Evolutionary conservation across 441 rosid species (phyloP), one percentile per base, ranked within the genome.

Genomic region (Adansonia rubrostipa): DNA sequence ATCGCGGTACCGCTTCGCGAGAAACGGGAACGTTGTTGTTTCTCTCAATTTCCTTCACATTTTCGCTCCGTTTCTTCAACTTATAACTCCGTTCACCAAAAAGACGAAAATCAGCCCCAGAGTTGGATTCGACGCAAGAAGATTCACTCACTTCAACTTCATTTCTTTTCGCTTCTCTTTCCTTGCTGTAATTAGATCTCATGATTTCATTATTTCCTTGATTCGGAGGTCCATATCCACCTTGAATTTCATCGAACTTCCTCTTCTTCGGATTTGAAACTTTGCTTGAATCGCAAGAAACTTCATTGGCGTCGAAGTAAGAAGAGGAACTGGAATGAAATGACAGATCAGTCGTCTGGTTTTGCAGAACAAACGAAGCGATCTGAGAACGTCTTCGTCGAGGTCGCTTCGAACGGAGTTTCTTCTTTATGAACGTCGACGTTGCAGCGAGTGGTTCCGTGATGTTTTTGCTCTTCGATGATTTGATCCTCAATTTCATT

Each of bases 121-220:
- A 86, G 81, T 81, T 84, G 15, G 91, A 86, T 51, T 78, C 85
- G 45, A 87, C 92, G 65, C 87, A 90, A 54, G 96, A 90, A 28
- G 89, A 84, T 70, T 87, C 92, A 71, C 97, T 90, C 54, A 82
- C 87, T 78, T 91, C 92, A 58, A 73, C 81, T 50, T 83, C 87
- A 3, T 75, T 71, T 71, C 24, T 76, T 53, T 66, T 65, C 57
- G 44, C 73, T 47, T 48, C 57, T 82, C 75, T 80, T 80, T 57
- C 79, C 81, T 80, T 79, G 81, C 79, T 86, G 58, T 71, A 77
- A 84, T 80, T 82, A 14, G 94, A 86, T 80, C 97, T 87, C 36
- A 91, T 89, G 50, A 88, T 86, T 53, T 79, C 75, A 61, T 74
- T 79, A 73, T 66, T 82, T 62, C 53, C 74, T 44, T 77, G 64